Base-by-base conservation (phyloP, 306 rosid genomes). In the Acacia crassicarpa region DNA sequence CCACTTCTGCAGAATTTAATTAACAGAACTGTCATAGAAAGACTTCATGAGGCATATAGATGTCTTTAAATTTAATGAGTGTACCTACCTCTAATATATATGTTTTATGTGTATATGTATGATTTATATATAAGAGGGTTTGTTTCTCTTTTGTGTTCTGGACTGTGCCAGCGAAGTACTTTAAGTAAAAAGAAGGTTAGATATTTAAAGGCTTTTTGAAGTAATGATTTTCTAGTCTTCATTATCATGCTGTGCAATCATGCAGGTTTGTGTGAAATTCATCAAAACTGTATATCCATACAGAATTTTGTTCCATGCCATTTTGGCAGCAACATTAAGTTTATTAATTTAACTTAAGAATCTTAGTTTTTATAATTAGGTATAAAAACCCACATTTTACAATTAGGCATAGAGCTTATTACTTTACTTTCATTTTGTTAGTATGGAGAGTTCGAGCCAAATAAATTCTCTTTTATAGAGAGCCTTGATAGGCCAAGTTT, bases 201-300 rank as follows among this genome's bases (percentile, higher is more conserved):
- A 51, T 6, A 51, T 16, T 51, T 44, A 15, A 51, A 51, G 58
- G 9, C 58, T 51, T 51, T 49, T 51, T 6, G 5, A 51, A 17
- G 6, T 51, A 51, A 51, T 6, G n/a, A 48, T 48, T 51, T 51
- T 51, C 13, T 79, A 73, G 78, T 82, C 75, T 85, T 68, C 76
- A 86, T 56, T 2, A 19, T 90, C 68, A 83, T 81, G 85, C 44
- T 17, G 33, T 67, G 89, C 76, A 89, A 86, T 87, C 86, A 85
- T 89, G 89, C 72, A 85, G 84, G 86, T 71, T 75, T 85, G 86
- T 91, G 80, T 84, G 86, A 88, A 86, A 80, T 86, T 89, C 89
- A 85, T 78, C 75, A 59, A 85, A 81, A 61, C 49, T 79, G 72
- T 54, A 54, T 54, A 51, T 54, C 3, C 11, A 15, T 51, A 51